These are phyloP conservation scores for Pestalotiopsis sp. DNA, from an alignment of 2,329 filamentous ascomycete species.

Conservation along the genomic window DNA sequence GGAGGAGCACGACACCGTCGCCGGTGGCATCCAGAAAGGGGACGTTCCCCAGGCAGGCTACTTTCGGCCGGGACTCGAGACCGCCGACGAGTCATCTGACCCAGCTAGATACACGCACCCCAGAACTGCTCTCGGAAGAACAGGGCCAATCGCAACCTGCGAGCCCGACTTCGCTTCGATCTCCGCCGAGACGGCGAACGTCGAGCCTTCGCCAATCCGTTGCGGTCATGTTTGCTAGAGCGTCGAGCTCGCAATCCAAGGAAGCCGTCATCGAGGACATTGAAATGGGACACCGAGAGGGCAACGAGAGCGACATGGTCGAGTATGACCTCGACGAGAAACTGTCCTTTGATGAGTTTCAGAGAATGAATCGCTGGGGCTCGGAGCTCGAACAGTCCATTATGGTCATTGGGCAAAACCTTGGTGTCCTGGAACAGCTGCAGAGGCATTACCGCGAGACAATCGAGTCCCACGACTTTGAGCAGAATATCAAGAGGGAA, in stretches of 20 bases:
- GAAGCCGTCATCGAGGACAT: constrained; percentile 2
- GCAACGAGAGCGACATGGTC: constrained; percentile 3
- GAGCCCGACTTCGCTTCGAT: neutral
- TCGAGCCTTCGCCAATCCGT: constrained; percentile 8
- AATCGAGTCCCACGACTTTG: constrained; percentile 12
- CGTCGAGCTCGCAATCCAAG: constrained; percentile 8
- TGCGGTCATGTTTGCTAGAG: neutral
- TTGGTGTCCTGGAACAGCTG: constrained; percentile 17
- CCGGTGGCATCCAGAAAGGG: neutral
- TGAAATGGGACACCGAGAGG: constrained; percentile 4
- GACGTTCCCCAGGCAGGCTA: constrained; percentile 8
- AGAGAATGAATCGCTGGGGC: constrained; percentile 15
- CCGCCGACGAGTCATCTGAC: neutral
- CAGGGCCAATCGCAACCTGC: neutral
- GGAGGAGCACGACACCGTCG: neutral
- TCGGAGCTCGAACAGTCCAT: constrained; percentile 18
- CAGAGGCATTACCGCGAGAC: constrained; percentile 18
- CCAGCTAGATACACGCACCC: neutral
- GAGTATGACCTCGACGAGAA: constrained; percentile 14
- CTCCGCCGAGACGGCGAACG: neutral
- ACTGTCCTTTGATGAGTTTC: constrained; percentile 20
- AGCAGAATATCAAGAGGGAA: neutral
- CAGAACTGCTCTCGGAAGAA: neutral
- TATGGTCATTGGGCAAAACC: constrained; percentile 21
- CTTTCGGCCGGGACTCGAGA: constrained; percentile 9